phyloP scores from a whole-genome alignment of 2,329 filamentous ascomycete genomes.

The Neonectria ditissima region DNA sequence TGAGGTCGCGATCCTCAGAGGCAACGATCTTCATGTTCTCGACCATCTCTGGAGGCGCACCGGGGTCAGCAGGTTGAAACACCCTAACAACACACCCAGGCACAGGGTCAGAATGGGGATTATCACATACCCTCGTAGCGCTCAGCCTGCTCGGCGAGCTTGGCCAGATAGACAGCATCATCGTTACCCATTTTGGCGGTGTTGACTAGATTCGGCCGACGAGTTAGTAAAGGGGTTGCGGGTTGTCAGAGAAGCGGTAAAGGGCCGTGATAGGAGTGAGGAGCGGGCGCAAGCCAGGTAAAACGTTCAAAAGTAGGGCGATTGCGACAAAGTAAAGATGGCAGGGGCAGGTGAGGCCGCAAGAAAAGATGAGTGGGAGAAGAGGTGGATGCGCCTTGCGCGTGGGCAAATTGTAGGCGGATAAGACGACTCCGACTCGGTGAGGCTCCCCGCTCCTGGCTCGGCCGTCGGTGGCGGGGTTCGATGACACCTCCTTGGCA shows the following conservation, averaged over 20 bases:
- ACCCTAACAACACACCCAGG: conserved; percentile 14
- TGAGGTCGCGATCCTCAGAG: conserved; percentile 83
- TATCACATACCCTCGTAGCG: conserved; percentile 91
- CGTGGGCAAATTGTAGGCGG: conserved; percentile 31
- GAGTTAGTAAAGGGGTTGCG: conserved; percentile 42
- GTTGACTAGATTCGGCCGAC: conserved; percentile 41
- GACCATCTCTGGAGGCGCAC: conserved; percentile 85
- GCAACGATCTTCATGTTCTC: conserved; percentile 99
- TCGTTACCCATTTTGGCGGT: conserved; percentile 93
- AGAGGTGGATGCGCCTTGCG: conserved; percentile 43
- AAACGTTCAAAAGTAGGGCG: conserved; percentile 28
- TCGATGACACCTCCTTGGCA: conserved; percentile 38
- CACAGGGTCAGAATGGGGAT: conserved; percentile 8
- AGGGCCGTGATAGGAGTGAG: conserved; percentile 20
- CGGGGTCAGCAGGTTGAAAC: conserved; percentile 41
- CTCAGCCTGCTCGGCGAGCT: conserved; percentile 99
- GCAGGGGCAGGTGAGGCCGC: conserved; percentile 28
- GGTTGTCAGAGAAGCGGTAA: conserved; percentile 37
- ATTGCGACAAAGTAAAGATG: conserved; percentile 27
- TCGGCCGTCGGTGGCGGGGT: conserved; percentile 44
- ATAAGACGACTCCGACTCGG: conserved; percentile 40
- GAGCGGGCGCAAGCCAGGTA: conserved; percentile 35
- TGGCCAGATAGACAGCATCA: conserved; percentile 99
- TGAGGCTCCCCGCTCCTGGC: conserved; percentile 48
- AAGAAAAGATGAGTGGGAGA: conserved; percentile 31